Evolutionary conservation across 345 rosid species (phyloP), one percentile per base, ranked within the genome.

Genomic region (Camelina sativa): DNA sequence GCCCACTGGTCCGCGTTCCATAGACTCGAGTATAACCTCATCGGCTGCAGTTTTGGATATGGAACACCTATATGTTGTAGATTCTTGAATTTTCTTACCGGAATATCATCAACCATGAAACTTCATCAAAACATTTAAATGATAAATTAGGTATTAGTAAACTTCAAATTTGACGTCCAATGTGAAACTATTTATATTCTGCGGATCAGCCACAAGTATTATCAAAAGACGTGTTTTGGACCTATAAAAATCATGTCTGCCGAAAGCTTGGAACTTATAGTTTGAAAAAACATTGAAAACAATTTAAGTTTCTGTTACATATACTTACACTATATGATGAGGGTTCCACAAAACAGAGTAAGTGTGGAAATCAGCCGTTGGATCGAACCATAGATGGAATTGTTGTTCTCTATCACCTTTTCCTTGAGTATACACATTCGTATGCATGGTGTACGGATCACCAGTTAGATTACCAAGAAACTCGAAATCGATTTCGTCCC

Each of bases 401-500:
- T 90, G 96, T 53, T 90, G 91, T 77, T 90, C 91, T 68, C 86
- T 83, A 65, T 82, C 77, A 67, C 93, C 96, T 74, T 86, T 86
- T 3, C 93, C 93, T 70, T 87, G 86, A 59, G 80, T 84, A 50
- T 67, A 88, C 43, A 90, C 83, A 63, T 90, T 88, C 0, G 92
- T 91, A 68, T 91, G 97, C 55, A 89, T 77, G 25, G 71, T 76
- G 34, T 86, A 88, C 44, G 93, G 96, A 1, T 86, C 79, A 34
- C 92, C 94, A 16, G 82, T 88, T 56, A 84, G 50, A 69, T 91
- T 91, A 25, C 97, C 95, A 65, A 87, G 65, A 85, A 91, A 91
- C 69, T 89, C 97, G 28, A 91, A 85, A 69, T 88, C 93, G 12
- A 91, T 86, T 62, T 89, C 96, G 63, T 89, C 93, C 86, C 88